Percentiles rank a stretch among this genome's conserved stretches.
Conservation (phyloP, 2,329 filamentous ascomycete genomes). For the Cytospora paraplurivora region DNA sequence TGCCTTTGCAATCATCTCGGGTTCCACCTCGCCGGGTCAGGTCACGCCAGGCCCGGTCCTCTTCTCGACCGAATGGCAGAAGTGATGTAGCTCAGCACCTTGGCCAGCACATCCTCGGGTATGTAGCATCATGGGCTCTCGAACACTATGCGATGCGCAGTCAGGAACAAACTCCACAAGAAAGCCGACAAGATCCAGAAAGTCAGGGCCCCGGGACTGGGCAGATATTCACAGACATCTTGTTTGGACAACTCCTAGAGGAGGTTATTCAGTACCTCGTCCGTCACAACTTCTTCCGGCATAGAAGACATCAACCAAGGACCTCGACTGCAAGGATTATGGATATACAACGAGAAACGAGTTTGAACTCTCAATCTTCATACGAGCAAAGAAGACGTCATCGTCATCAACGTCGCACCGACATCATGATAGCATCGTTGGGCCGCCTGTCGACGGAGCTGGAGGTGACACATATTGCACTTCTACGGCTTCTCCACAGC, state of each 20-base stretch:
- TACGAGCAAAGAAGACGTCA: conserved; percentile 9
- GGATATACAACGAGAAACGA: neutral
- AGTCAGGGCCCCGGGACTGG: conserved; percentile 2
- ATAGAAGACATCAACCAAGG: neutral
- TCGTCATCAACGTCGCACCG: conserved; percentile 8
- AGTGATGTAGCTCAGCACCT: conserved; percentile 14
- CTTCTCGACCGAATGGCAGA: conserved; percentile 4
- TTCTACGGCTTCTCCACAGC: conserved; percentile 4
- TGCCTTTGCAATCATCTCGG: conserved; percentile 10
- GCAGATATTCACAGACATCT: conserved; percentile 7
- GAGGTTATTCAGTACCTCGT: conserved; percentile 14
- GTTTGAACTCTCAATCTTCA: conserved; percentile 9
- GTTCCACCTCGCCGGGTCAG: conserved; percentile 5
- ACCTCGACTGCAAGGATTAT: neutral
- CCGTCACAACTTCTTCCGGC: conserved; percentile 18
- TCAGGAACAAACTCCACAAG: neutral
- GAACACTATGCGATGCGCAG: neutral
- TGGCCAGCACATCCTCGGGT: conserved; percentile 7
- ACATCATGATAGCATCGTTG: conserved; percentile 11
- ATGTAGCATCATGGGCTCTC: conserved; percentile 4
- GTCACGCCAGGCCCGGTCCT: conserved; percentile 6
- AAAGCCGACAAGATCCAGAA: neutral
- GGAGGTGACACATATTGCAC: conserved; percentile 10
- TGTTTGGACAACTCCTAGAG: conserved; percentile 11
- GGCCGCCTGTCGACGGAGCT: conserved; percentile 18